Conservation (phyloP, 139 green algal genomes). For the Nannochloris sp. region DNA sequence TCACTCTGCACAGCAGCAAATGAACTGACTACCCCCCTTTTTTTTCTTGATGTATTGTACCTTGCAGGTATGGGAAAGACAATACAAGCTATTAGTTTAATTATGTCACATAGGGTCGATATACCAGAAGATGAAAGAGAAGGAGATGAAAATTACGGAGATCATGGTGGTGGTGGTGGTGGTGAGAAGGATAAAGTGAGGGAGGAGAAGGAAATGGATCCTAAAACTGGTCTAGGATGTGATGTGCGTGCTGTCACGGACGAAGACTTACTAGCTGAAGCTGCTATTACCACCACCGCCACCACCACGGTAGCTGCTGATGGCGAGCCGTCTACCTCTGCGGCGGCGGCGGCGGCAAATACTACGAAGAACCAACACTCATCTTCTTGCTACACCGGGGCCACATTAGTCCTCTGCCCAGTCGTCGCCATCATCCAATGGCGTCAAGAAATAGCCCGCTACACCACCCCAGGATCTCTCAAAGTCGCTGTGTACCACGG, state of each 20-base stretch:
- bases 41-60: not conserved
- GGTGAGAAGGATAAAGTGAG: not conserved
- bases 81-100: constrained; percentile 75
- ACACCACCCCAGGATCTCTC: constrained; percentile 48
- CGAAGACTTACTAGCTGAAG: not conserved
- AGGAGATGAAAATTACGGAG: not conserved
- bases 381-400: constrained; percentile 43
- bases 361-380: too few relatives aligned
- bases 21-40: too few relatives aligned
- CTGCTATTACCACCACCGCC: not conserved
- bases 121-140: not conserved
- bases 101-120: constrained; percentile 58
- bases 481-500: constrained; percentile 82
- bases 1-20: too few relatives aligned
- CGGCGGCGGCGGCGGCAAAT: too few relatives aligned
- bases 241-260: not conserved
- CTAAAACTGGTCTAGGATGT: not conserved
- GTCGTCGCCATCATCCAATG: constrained; percentile 91
- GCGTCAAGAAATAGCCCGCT: constrained; percentile 80
- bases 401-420: constrained; percentile 92
- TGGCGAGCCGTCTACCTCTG: not conserved
- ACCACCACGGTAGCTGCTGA: not conserved
- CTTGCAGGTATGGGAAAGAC: constrained; percentile 89
- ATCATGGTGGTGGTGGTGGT: not conserved
- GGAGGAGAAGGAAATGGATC: not conserved